These are phyloP conservation scores for Colletotrichum tropicicola DNA, from an alignment of 2,329 filamentous ascomycete genomes.

Conservation along the genomic window DNA sequence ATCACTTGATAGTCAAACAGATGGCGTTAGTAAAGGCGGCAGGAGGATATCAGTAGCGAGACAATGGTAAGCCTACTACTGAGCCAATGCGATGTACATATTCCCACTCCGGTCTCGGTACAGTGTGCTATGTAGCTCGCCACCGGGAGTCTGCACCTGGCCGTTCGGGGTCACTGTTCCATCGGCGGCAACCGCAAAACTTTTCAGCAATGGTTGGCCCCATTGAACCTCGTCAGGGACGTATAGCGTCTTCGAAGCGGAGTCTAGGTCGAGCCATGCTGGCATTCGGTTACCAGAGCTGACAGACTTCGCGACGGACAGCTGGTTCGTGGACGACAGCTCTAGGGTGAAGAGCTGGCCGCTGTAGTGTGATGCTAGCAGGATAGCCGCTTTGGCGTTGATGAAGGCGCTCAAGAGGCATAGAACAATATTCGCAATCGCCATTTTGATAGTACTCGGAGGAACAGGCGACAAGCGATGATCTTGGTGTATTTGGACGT, in stretches of 20 bases:
- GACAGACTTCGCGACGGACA: conserved; percentile 38
- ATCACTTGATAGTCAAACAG: no score
- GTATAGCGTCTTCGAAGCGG: conserved; percentile 41
- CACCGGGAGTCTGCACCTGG: conserved; percentile 42
- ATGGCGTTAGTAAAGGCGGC: conserved; percentile 33
- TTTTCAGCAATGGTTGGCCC: conserved; percentile 45
- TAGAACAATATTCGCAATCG: no score
- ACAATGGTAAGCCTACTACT: conserved; percentile 51
- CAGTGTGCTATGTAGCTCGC: conserved; percentile 50
- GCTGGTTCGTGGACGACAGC: conserved; percentile 36
- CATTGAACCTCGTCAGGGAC: conserved; percentile 47
- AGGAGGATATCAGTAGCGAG: not conserved
- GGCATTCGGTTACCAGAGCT: conserved; percentile 45
- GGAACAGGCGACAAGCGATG: no score
- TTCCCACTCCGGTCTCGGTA: conserved; percentile 48
- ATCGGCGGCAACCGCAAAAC: conserved; percentile 41
- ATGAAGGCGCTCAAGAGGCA: no score
- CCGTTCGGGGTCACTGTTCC: conserved; percentile 42
- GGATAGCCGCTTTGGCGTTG: conserved; percentile 30
- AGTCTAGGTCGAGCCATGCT: conserved; percentile 48
- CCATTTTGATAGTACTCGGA: no score
- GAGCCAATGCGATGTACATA: conserved; percentile 51
- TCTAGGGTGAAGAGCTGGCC: conserved; percentile 48
- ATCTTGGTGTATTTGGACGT: no score
- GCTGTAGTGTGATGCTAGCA: conserved; percentile 50